These are phyloP conservation scores for Macrocybe sp. DNA, from an alignment of 1,284 basidiomycete species.

Conservation along the genomic window DNA sequence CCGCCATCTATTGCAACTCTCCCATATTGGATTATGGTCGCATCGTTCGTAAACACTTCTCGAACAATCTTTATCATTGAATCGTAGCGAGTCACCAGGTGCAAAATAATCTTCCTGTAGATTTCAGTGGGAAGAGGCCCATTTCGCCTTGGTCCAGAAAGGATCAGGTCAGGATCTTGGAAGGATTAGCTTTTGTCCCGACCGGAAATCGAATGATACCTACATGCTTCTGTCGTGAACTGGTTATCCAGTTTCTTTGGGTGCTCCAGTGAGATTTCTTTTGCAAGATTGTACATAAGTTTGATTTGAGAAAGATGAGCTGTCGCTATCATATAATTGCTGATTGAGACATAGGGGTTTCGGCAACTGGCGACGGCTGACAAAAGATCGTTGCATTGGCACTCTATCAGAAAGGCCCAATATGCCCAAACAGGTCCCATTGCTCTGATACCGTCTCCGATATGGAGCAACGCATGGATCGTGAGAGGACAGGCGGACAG, in stretches of 20 bases:
- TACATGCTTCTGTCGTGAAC: not conserved
- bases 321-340: constrained; percentile 18
- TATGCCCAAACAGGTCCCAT: constrained; percentile 36
- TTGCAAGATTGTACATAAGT: constrained; percentile 12
- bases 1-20: no score
- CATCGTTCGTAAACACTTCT: no score
- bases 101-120: no score
- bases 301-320: constrained; percentile 27
- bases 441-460: constrained; percentile 11
- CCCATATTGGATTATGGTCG: no score
- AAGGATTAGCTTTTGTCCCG: not conserved
- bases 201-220: not conserved
- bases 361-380: constrained; percentile 21
- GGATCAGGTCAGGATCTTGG: not conserved
- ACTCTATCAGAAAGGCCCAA: constrained; percentile 39
- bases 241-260: not conserved
- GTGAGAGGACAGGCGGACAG: not conserved
- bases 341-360: constrained; percentile 24
- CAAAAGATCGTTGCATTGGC: constrained; percentile 23
- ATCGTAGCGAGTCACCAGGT: no score
- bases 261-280: not conserved
- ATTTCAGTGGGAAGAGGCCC: no score
- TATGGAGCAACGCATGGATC: not conserved
- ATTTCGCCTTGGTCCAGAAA: not conserved
- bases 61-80: no score